phyloP scores from a whole-genome alignment of 176 grass and related monocot genomes.

The Oropetium thomaeum region DNA sequence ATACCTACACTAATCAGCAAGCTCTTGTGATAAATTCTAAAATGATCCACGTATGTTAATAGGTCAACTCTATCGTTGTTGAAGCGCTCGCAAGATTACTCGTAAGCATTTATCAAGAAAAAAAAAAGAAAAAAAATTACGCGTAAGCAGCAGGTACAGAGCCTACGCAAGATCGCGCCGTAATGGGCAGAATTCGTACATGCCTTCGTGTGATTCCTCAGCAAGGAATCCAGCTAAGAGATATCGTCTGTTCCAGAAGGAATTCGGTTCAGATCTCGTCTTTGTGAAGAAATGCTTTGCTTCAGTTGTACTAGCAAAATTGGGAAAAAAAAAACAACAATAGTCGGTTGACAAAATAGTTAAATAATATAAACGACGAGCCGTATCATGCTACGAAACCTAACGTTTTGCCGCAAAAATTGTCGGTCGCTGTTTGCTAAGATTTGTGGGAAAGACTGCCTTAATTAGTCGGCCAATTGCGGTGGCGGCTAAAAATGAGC shows the following conservation, averaged over 20 bases:
- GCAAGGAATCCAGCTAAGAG: not conserved
- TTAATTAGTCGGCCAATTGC: no score
- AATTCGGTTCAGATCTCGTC: not conserved
- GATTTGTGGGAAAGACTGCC: not conserved
- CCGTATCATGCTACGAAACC: not conserved
- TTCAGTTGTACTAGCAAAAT: not conserved
- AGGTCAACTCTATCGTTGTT: not conserved
- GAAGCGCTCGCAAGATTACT: not conserved
- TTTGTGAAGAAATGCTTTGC: slow-evolving; percentile 2
- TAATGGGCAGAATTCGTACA: not conserved
- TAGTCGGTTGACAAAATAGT: not conserved
- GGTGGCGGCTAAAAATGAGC: not conserved
- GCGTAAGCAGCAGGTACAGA: not conserved
- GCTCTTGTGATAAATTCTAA: not conserved
- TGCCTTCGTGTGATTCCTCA: not conserved
- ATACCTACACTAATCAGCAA: not conserved
- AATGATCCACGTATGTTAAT: not conserved
- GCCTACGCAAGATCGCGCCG: not conserved
- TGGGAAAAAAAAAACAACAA: no score
- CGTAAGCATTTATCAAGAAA: no score
- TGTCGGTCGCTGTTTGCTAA: not conserved
- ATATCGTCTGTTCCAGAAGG: not conserved
- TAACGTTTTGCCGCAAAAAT: not conserved
- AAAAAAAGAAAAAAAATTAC: no score
- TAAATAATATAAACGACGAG: not conserved